phyloP scores from a whole-genome alignment of 495 filamentous ascomycete genomes.

The Cercophora newfieldiana region DNA sequence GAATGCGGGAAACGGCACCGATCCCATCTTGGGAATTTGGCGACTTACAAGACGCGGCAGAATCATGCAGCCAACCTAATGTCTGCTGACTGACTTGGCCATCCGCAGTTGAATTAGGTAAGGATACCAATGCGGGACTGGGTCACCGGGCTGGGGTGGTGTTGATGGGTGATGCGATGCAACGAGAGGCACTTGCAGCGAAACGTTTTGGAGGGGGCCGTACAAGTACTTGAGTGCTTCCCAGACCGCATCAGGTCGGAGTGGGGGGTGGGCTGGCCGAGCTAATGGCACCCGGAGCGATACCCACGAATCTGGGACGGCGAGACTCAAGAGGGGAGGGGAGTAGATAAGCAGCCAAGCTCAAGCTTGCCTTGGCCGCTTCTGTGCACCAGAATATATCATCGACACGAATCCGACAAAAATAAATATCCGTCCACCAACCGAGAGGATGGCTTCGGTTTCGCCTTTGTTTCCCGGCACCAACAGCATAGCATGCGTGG shows the following conservation, averaged over 20 bases:
- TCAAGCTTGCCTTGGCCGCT: not conserved
- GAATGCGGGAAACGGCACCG: not conserved
- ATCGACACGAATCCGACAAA: not conserved
- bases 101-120: conserved; percentile 10
- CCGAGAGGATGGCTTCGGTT: not conserved
- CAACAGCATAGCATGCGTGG: not conserved
- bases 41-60: conserved; percentile 21
- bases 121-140: conserved; percentile 4
- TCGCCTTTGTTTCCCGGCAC: not conserved
- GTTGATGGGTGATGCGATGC: not conserved
- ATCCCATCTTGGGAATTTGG: conserved; percentile 11
- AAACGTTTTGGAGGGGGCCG: not conserved
- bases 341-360: conserved; percentile 11
- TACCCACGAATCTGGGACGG: not conserved
- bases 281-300: not conserved
- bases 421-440: not conserved
- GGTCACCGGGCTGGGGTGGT: not conserved
- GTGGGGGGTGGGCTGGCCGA: conserved; percentile 1
- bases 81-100: conserved; percentile 4
- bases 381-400: not conserved
- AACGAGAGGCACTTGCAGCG: conserved; percentile 1
- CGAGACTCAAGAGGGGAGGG: not conserved
- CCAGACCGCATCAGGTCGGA: not conserved
- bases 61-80: conserved; percentile 4
- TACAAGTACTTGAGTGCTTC: not conserved